A percentile compares a stretch with the other conserved stretches of the same genome.
These are phyloP conservation scores for Dothideomycetes sp. DNA, from an alignment of 2,329 filamentous ascomycete genomes.

Conservation along the genomic window DNA sequence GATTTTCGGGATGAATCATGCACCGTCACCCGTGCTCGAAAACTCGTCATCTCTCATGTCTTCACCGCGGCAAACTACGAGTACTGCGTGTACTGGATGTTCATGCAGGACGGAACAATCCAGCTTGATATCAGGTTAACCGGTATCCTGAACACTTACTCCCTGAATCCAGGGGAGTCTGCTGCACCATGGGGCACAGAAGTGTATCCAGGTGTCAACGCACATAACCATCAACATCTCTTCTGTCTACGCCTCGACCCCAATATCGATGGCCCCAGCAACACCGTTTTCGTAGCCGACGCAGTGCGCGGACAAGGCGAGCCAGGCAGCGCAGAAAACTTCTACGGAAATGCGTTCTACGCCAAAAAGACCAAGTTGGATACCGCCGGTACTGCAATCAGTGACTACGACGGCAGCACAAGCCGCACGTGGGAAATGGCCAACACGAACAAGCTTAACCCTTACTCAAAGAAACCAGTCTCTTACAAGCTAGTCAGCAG, in stretches of 20 bases:
- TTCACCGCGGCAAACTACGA: slow-evolving; percentile 97
- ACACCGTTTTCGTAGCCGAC: slow-evolving; percentile 67
- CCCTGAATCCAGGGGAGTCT: slow-evolving; percentile 72
- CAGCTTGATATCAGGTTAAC: slow-evolving; percentile 86
- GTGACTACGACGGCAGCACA: slow-evolving; percentile 73
- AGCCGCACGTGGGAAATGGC: slow-evolving; percentile 83
- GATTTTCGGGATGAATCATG: slow-evolving; percentile 86
- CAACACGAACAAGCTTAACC: slow-evolving; percentile 76
- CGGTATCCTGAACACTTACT: slow-evolving; percentile 86
- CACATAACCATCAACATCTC: slow-evolving; percentile 91
- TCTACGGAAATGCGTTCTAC: slow-evolving; percentile 83
- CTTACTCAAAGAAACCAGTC: slow-evolving; percentile 74
- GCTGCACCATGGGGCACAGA: slow-evolving; percentile 83
- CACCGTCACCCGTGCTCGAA: slow-evolving; percentile 76
- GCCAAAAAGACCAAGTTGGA: slow-evolving; percentile 72
- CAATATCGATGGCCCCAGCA: slow-evolving; percentile 75
- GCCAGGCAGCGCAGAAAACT: slow-evolving; percentile 73
- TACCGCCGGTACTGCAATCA: slow-evolving; percentile 58
- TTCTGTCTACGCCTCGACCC: slow-evolving; percentile 85
- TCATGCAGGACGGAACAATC: slow-evolving; percentile 85
- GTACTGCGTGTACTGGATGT: slow-evolving; percentile 80
- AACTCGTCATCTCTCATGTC: slow-evolving; percentile 80
- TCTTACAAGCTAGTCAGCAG: slow-evolving; percentile 85
- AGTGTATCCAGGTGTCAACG: slow-evolving; percentile 84
- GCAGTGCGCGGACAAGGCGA: slow-evolving; percentile 60